Evolutionary conservation across 805 yeast genomes (phyloP).

Genomic region (Candida ipomoeae): DNA sequence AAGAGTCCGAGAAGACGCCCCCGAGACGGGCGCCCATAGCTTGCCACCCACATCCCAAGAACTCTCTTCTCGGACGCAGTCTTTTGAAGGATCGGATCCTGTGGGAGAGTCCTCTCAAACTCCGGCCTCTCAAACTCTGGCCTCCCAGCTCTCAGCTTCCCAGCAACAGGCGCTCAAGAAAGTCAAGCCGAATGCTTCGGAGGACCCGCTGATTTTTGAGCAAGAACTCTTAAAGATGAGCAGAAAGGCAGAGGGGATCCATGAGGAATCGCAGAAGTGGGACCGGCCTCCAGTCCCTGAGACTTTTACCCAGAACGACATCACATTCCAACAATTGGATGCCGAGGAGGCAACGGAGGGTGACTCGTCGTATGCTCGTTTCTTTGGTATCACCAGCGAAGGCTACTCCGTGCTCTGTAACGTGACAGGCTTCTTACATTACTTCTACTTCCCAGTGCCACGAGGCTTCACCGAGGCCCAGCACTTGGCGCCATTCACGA

Average conservation of each 20-base stretch:
- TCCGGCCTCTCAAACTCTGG: conserved; percentile 17
- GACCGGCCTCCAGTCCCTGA: conserved; percentile 55
- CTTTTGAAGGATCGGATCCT: not conserved
- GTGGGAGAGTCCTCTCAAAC: conserved; percentile 2
- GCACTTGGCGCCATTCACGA: conserved; percentile 42
- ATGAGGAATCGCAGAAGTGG: conserved; percentile 39
- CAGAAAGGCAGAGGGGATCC: conserved; percentile 17
- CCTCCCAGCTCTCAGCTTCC: conserved; percentile 23
- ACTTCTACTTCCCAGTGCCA: conserved; percentile 90
- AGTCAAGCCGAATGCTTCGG: conserved; percentile 29
- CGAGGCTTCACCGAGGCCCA: conserved; percentile 61
- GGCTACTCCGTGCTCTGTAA: conserved; percentile 90
- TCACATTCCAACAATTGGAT: conserved; percentile 86
- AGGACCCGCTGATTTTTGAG: conserved; percentile 33
- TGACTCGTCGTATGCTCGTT: conserved; percentile 63
- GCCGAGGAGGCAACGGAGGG: conserved; percentile 76
- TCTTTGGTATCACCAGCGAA: conserved; percentile 86
- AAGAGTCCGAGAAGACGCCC: conserved; percentile 11
- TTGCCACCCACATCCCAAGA: conserved; percentile 29
- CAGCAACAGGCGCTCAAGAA: conserved; percentile 34
- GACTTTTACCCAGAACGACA: conserved; percentile 45
- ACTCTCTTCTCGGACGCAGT: not conserved
- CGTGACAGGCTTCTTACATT: conserved; percentile 84
- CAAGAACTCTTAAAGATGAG: conserved; percentile 18
- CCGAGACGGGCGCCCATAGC: conserved; percentile 26